These are phyloP conservation scores for Suillus hirtellus DNA, from an alignment of 768 basidiomycete genomes.

Conservation along the genomic window DNA sequence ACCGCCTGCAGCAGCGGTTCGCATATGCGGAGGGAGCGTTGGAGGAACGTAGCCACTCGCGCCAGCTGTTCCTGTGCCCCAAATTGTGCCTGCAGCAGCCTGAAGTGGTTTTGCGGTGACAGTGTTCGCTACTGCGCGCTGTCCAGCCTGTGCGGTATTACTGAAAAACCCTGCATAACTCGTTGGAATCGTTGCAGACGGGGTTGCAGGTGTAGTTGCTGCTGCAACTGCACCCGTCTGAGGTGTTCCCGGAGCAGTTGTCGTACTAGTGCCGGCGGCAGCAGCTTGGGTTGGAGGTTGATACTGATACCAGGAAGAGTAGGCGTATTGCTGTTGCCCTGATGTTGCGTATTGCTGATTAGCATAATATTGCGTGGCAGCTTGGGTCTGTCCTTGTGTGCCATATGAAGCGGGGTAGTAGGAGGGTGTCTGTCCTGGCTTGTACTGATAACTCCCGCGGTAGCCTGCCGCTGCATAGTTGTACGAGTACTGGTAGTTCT, in stretches of 20 bases:
- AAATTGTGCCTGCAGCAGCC: constrained; percentile 23
- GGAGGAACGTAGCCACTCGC: constrained; percentile 29
- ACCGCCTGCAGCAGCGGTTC: constrained; percentile 20
- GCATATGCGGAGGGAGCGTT: constrained; percentile 45
- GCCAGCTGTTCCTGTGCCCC: constrained; percentile 19
- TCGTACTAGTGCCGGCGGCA: constrained; percentile 24
- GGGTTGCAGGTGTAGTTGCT: constrained; percentile 28
- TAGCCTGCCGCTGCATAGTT: constrained; percentile 35
- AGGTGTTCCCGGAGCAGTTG: constrained; percentile 45
- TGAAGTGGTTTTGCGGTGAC: constrained; percentile 38
- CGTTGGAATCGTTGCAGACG: constrained; percentile 32
- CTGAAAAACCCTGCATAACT: constrained; percentile 46
- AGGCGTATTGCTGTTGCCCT: constrained; percentile 43
- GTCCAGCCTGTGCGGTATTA: constrained; percentile 30
- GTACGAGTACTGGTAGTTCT: constrained; percentile 37
- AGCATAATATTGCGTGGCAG: constrained; percentile 37
- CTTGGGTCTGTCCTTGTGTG: constrained; percentile 27
- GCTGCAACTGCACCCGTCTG: constrained; percentile 34
- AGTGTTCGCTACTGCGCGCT: constrained; percentile 59
- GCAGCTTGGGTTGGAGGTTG: constrained; percentile 32
- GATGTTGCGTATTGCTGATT: constrained; percentile 36
- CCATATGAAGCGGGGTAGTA: constrained; percentile 34
- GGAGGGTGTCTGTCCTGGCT: constrained; percentile 36
- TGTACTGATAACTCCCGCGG: constrained; percentile 38
- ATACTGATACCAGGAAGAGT: constrained; percentile 46